These are phyloP conservation scores for Ceratocystiopsis sp. DNA, from an alignment of 2,329 filamentous ascomycete species.

Conservation along the genomic window DNA sequence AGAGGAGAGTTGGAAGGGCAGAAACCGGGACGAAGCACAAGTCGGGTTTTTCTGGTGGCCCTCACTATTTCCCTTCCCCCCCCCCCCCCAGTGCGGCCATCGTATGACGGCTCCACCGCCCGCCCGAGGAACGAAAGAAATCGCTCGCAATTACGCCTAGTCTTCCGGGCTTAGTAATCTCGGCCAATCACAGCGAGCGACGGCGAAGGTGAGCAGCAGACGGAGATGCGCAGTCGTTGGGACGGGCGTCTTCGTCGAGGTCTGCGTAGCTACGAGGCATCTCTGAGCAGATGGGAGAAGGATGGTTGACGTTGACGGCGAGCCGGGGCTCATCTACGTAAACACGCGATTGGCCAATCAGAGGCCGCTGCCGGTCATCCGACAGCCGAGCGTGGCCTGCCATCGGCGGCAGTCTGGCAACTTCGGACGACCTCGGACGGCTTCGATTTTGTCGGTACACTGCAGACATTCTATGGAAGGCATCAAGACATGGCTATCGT, in stretches of 20 bases:
- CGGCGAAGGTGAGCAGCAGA: background rate
- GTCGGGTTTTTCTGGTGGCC: constrained; percentile 1
- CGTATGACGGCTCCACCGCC: constrained; percentile 11
- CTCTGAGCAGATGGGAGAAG: no score
- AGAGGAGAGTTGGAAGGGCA: constrained; percentile 6
- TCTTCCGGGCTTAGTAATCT: constrained; percentile 3
- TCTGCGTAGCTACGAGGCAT: no score
- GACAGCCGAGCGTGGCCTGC: background rate
- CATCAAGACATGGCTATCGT: no score
- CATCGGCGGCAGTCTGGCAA: no score
- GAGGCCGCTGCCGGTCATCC: background rate
- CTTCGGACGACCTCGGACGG: no score
- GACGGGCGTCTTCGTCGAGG: no score
- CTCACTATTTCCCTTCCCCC: no score
- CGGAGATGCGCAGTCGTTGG: no score
- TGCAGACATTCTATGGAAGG: no score
- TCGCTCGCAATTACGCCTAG: constrained; percentile 9
- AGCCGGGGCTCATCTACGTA: no score
- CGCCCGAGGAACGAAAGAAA: constrained; percentile 10
- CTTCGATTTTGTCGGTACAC: no score
- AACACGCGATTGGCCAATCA: constrained; percentile 7
- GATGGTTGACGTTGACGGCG: no score
- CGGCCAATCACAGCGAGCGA: constrained; percentile 2
- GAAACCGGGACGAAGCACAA: constrained; percentile 3
- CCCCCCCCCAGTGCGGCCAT: constrained; percentile 3